phyloP scores from a whole-genome alignment of 805 yeast species.

The Suhomyces faveliae region DNA sequence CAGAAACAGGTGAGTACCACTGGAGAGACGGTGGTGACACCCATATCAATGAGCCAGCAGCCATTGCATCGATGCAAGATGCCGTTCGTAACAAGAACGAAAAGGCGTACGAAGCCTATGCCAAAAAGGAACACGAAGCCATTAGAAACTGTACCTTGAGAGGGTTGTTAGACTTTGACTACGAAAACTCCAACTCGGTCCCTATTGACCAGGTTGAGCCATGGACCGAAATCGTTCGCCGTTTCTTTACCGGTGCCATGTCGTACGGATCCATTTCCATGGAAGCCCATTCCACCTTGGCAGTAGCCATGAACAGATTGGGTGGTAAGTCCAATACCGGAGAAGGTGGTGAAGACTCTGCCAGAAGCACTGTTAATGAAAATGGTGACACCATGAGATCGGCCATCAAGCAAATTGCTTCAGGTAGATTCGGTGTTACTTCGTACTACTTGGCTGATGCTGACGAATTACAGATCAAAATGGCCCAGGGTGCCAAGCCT shows the following conservation, averaged over 20 bases:
- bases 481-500: conserved; percentile 99
- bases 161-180: conserved; percentile 91
- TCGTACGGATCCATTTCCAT: conserved; percentile 97
- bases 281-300: conserved; percentile 97
- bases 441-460: conserved; percentile 93
- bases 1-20: conserved; percentile 96
- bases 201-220: conserved; percentile 99
- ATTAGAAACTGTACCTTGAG: conserved; percentile 90
- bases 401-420: conserved; percentile 97
- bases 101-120: conserved; percentile 84
- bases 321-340: conserved; percentile 99
- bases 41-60: conserved; percentile 91
- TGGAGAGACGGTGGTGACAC: conserved; percentile 99
- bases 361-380: conserved; percentile 72
- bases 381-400: conserved; percentile 98
- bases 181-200: conserved; percentile 63
- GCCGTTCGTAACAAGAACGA: conserved; percentile 98
- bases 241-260: conserved; percentile 99
- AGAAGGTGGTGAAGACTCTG: conserved; percentile 99
- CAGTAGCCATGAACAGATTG: conserved; percentile 96
- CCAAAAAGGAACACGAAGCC: conserved; percentile 88
- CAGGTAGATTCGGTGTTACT: conserved; percentile 97
- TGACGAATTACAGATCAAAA: conserved; percentile 94
- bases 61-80: conserved; percentile 93
- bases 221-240: conserved; percentile 97